These are phyloP conservation scores for Talaromyces pinophilus DNA, from an alignment of 2,329 filamentous ascomycete genomes.

Conservation along the genomic window DNA sequence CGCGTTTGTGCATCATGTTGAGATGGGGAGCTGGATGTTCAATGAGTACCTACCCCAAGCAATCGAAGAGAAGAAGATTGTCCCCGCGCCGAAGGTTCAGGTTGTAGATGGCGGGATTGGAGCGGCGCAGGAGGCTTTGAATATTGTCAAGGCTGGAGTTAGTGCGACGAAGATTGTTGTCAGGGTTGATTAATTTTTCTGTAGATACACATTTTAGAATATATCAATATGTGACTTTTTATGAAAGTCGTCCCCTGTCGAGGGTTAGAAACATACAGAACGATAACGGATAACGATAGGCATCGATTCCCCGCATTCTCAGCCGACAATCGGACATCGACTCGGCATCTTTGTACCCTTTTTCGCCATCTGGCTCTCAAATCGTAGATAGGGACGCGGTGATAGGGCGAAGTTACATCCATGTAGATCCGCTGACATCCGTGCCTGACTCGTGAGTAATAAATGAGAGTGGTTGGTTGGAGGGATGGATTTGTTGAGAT, in stretches of 20 bases:
- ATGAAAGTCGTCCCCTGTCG: background rate
- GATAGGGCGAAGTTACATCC: background rate
- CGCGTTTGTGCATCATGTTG: constrained; percentile 13
- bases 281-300: background rate
- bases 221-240: background rate
- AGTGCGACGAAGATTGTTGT: constrained; percentile 17
- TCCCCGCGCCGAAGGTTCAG: constrained; percentile 9
- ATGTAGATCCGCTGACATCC: constrained; percentile 7
- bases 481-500: background rate
- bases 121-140: constrained; percentile 13
- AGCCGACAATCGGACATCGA: constrained; percentile 10
- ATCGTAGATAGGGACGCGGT: background rate
- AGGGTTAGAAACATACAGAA: background rate
- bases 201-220: background rate
- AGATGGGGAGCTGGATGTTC: constrained; percentile 16
- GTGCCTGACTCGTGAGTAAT: background rate
- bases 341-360: background rate
- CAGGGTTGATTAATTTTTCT: background rate
- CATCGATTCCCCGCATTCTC: constrained; percentile 10
- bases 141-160: constrained; percentile 12
- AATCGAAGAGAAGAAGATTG: constrained; percentile 7
- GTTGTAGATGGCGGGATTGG: constrained; percentile 13
- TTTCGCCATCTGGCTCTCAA: background rate
- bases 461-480: constrained; percentile 1
- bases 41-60: constrained; percentile 8